Base-by-base conservation (phyloP, 1,139 yeast genomes). In the Zygosaccharomyces sapae region DNA sequence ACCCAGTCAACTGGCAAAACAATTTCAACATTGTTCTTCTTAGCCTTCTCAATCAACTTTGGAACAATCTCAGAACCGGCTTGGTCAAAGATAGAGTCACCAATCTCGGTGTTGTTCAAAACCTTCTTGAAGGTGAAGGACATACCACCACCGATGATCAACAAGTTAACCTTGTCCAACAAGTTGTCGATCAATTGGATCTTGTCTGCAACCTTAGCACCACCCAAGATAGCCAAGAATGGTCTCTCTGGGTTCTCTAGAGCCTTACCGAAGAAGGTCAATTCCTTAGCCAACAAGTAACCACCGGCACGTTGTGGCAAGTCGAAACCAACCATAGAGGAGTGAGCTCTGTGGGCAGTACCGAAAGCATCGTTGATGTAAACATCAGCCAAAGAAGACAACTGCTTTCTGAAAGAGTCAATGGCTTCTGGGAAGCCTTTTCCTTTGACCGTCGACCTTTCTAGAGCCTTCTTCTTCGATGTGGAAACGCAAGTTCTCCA, bases 61-160 rank as follows among this genome's bases (percentile, higher is more conserved):
- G 88, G 87, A 65, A 89, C 97, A 62, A 87, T 82, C 80, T 88
- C 84, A 62, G 97, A 84, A 67, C 97, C 97, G 51, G 81, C 96
- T 67, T 80, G 86, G 70, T 90, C 97, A 72, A 69, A 90, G 66
- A 90, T 77, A 38, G 97, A 90, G 71, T 81, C 75, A 70, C 97
- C 97, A 64, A 90, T 90, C 54, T 80, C 71, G 76, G 86, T 82
- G 69, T 80, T 79, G 71, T 87, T 86, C 61, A 88, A 72, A 51
- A 90, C 85, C 80, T 90, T 90, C 79, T 86, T 87, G 80, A 90
- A 90, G 66, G 97, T 90, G 83, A 89, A 90, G 52, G 97, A 90
- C 97, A 90, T 90, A 75, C 97, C 97, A 75, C 97, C 97, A 70
- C 97, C 97, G 65, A 90, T 83, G 73, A 90, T 87, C 70, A 90